Evolutionary conservation across 192 early-diverging fungal species (phyloP).

Genomic region (Chytriomyces sp.): DNA sequence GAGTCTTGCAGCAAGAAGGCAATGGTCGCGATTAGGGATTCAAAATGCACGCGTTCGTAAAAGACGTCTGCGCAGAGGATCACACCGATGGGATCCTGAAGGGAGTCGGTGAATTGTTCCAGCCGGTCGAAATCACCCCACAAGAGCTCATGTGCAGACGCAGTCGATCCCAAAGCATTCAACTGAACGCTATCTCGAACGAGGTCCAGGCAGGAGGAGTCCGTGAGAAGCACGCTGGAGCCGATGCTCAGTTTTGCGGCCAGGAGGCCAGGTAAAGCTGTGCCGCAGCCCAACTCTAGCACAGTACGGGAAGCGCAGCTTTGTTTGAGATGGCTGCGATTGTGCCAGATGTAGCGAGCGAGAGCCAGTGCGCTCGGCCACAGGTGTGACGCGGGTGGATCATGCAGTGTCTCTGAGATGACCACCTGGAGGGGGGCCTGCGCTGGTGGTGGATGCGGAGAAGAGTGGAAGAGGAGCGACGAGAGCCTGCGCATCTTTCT

Average conservation of each 20-base stretch:
- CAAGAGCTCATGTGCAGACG: background rate
- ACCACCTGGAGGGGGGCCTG: background rate
- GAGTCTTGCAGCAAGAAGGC: conserved; percentile 50
- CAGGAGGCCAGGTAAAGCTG: conserved; percentile 63
- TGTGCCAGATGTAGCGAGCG: conserved; percentile 56
- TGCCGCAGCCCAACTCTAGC: conserved; percentile 65
- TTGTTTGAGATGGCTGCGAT: conserved; percentile 25
- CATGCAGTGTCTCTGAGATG: background rate
- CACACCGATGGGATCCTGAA: background rate
- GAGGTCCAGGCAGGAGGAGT: conserved; percentile 42
- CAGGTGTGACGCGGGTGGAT: conserved; percentile 46
- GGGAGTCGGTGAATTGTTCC: background rate
- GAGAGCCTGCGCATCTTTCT: too few relatives aligned
- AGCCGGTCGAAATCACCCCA: conserved; percentile 28
- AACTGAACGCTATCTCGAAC: background rate
- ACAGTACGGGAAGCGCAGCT: conserved; percentile 17
- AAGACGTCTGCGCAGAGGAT: conserved; percentile 54
- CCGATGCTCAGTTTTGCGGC: conserved; percentile 25
- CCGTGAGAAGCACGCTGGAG: background rate
- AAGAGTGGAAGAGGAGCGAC: too few relatives aligned
- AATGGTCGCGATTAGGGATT: conserved; percentile 64
- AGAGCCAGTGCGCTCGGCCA: conserved; percentile 76
- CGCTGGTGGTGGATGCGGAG: too few relatives aligned
- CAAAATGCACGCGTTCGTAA: conserved; percentile 56
- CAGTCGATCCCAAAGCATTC: conserved; percentile 28